These are phyloP conservation scores for Nelumbo lutea DNA, from an alignment of 164 flowering plant genomes.

Conservation along the genomic window DNA sequence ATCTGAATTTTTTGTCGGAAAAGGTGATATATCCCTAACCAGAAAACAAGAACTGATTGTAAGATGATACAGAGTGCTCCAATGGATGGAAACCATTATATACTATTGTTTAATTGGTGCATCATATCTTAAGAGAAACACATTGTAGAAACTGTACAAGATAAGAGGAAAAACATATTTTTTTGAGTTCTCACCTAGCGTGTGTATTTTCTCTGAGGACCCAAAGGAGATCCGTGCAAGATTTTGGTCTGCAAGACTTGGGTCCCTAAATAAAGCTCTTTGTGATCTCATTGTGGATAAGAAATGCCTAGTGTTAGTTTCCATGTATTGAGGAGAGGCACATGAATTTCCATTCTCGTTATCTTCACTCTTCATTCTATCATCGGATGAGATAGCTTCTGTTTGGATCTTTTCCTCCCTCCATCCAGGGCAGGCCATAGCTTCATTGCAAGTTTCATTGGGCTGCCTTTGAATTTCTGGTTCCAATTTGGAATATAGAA, in stretches of 20 bases:
- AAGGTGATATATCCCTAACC: slow-evolving; percentile 29
- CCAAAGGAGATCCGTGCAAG: not conserved
- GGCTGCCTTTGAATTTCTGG: slow-evolving; percentile 6
- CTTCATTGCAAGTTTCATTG: slow-evolving; percentile 1
- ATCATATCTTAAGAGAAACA: not conserved
- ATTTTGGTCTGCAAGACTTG: slow-evolving; percentile 5
- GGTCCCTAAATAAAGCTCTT: slow-evolving; percentile 24
- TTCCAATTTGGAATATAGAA: slow-evolving; percentile 9
- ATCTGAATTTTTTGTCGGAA: slow-evolving; percentile 24
- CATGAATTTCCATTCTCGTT: slow-evolving; percentile 12
- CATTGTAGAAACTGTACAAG: not conserved
- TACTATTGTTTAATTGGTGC: not conserved
- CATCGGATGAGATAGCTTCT: slow-evolving; percentile 6
- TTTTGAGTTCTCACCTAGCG: slow-evolving; percentile 23
- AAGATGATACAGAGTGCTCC: not conserved
- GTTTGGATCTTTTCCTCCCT: slow-evolving; percentile 6
- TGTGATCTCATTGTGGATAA: slow-evolving; percentile 18
- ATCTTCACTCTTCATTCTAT: slow-evolving; percentile 9
- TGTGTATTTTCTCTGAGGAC: slow-evolving; percentile 12
- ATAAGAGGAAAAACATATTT: not conserved
- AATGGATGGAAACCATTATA: not conserved
- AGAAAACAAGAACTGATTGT: slow-evolving; percentile 9
- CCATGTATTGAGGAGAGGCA: slow-evolving; percentile 9
- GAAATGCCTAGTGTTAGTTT: slow-evolving; percentile 10
- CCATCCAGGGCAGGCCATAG: not conserved